These are phyloP conservation scores for Phylloporus rhodoxanthus DNA, from an alignment of 768 basidiomycete species.

Conservation along the genomic window DNA sequence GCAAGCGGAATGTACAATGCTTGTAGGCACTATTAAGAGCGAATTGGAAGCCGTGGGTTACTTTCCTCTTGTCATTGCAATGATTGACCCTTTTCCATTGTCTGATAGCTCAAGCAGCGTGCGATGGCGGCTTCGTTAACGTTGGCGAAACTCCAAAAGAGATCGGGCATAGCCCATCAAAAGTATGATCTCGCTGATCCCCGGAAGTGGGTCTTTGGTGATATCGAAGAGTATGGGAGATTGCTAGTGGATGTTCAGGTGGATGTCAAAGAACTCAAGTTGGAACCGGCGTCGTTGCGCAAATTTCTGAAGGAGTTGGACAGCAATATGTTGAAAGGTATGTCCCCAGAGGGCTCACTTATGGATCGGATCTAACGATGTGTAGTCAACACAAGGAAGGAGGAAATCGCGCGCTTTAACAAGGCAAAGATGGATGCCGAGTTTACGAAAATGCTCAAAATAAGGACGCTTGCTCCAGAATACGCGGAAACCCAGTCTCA, in stretches of 20 bases:
- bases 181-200: slow-evolving; percentile 43
- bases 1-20: slow-evolving; percentile 55
- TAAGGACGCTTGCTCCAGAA: slow-evolving; percentile 81
- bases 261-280: slow-evolving; percentile 48
- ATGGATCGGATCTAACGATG: neutral
- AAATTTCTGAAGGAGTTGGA: slow-evolving; percentile 51
- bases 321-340: slow-evolving; percentile 64
- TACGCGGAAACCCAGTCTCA: slow-evolving; percentile 77
- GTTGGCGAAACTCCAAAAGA: slow-evolving; percentile 34
- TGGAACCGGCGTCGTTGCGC: slow-evolving; percentile 36
- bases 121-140: slow-evolving; percentile 36
- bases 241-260: slow-evolving; percentile 33
- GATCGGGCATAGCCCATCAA: slow-evolving; percentile 32
- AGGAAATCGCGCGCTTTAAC: slow-evolving; percentile 77
- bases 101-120: slow-evolving; percentile 39
- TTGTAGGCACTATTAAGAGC: slow-evolving; percentile 41
- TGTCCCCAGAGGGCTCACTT: slow-evolving; percentile 6
- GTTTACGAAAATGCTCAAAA: slow-evolving; percentile 68
- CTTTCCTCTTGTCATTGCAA: neutral
- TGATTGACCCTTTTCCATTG: neutral
- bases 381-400: slow-evolving; percentile 71
- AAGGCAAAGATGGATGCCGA: slow-evolving; percentile 74
- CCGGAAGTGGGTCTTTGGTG: slow-evolving; percentile 50
- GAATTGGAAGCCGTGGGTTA: slow-evolving; percentile 58
- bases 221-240: slow-evolving; percentile 46